phyloP scores from a whole-genome alignment of 805 yeast species.

The Candida tammaniensis region DNA sequence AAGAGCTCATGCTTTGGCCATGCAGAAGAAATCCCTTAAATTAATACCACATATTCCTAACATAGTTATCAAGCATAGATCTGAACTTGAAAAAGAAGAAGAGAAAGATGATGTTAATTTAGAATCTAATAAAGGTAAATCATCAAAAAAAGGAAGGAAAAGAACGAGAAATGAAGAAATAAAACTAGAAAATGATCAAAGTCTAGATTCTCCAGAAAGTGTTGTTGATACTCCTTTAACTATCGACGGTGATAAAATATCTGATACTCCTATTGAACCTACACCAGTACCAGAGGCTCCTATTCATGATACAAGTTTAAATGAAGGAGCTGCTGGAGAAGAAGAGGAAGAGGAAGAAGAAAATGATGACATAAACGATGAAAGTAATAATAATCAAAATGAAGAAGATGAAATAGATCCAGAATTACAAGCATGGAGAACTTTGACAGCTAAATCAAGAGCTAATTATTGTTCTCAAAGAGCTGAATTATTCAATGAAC shows the following conservation, averaged over 20 bases:
- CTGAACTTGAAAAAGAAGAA: slow-evolving; percentile 69
- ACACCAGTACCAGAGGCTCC: slow-evolving; percentile 7
- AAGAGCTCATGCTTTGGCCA: slow-evolving; percentile 89
- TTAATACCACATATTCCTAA: slow-evolving; percentile 88
- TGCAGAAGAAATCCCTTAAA: slow-evolving; percentile 83
- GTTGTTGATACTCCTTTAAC: slow-evolving; percentile 10
- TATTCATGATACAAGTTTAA: too few species aligned
- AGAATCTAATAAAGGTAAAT: slow-evolving; percentile 34
- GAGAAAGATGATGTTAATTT: slow-evolving; percentile 24
- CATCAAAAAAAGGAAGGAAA: slow-evolving; percentile 40
- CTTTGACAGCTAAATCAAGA: slow-evolving; percentile 73
- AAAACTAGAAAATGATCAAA: slow-evolving; percentile 24
- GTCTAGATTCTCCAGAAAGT: slow-evolving; percentile 18
- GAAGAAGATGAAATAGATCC: slow-evolving; percentile 69
- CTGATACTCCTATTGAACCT: slow-evolving; percentile 5
- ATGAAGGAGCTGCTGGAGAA: slow-evolving; percentile 18
- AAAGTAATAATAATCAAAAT: slow-evolving; percentile 37
- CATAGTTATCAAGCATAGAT: slow-evolving; percentile 68
- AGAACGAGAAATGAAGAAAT: slow-evolving; percentile 34
- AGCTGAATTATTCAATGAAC: slow-evolving; percentile 56
- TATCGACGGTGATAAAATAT: slow-evolving; percentile 9
- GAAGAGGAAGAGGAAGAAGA: slow-evolving; percentile 33
- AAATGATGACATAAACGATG: slow-evolving; percentile 43
- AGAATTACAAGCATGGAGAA: slow-evolving; percentile 81
- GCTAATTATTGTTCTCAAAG: slow-evolving; percentile 73